These are phyloP conservation scores for Entomortierella parvispora DNA, from an alignment of 192 early-diverging fungal genomes.

Conservation along the genomic window DNA sequence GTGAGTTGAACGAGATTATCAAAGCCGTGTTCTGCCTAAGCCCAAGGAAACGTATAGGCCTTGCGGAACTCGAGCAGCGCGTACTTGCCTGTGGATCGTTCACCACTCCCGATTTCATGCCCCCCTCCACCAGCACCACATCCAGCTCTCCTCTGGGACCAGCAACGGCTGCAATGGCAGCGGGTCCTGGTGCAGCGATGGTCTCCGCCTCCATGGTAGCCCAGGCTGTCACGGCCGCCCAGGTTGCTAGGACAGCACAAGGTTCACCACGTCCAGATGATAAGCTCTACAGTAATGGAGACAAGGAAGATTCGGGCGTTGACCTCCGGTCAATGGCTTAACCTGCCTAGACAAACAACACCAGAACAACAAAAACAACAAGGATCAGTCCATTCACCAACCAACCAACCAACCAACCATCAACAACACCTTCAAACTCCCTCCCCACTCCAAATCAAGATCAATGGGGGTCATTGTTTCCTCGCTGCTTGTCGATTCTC, in stretches of 20 bases:
- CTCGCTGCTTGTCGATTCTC: too few species aligned
- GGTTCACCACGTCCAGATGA: constrained; percentile 3
- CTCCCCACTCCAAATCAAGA: too few species aligned
- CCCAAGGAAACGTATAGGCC: constrained; percentile 54
- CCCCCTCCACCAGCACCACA: not conserved
- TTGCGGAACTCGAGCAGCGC: constrained; percentile 52
- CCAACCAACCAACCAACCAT: too few species aligned
- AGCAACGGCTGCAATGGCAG: not conserved
- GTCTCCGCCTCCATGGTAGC: not conserved
- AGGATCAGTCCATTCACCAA: too few species aligned
- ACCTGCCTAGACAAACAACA: too few species aligned
- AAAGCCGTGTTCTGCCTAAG: constrained; percentile 57
- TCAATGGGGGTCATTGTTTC: too few species aligned
- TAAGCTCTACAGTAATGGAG: constrained; percentile 12
- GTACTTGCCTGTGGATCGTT: constrained; percentile 59
- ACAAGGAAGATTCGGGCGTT: constrained; percentile 46
- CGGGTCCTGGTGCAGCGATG: not conserved
- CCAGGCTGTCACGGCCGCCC: not conserved
- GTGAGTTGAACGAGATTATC: constrained; percentile 67
- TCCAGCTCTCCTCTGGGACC: not conserved
- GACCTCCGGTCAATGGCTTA: constrained; percentile 28
- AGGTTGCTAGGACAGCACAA: not conserved
- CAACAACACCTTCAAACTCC: too few species aligned
- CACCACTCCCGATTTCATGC: constrained; percentile 45
- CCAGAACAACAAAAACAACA: too few species aligned